Percentiles rank a stretch among this genome's conserved stretches.
phyloP scores from a whole-genome alignment of 352 stramenopile species.

The Phytophthora sp. region DNA sequence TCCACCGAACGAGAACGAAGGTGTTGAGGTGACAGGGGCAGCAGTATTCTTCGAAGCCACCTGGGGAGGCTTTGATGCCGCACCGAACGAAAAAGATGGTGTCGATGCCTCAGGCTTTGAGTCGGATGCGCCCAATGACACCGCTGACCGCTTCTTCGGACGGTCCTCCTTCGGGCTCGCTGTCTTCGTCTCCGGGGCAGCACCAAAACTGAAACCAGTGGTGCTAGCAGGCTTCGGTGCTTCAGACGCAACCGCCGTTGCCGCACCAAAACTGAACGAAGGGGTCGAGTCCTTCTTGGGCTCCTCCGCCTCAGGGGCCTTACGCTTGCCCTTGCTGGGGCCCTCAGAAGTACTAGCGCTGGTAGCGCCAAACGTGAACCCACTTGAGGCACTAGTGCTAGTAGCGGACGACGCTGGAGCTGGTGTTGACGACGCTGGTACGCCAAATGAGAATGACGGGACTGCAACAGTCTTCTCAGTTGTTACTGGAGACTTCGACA shows the following conservation, averaged over 20 bases:
- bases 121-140: slow-evolving; percentile 25
- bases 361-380: slow-evolving; percentile 30
- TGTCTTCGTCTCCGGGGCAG: slow-evolving; percentile 2
- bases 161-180: slow-evolving; percentile 25
- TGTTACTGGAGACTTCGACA: slow-evolving; percentile 8
- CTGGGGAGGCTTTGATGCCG: slow-evolving; percentile 14
- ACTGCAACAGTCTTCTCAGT: slow-evolving; percentile 6
- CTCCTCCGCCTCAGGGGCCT: slow-evolving; percentile 21
- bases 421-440: slow-evolving; percentile 2
- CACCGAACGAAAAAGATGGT: slow-evolving; percentile 38
- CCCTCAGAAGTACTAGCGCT: slow-evolving; percentile 6
- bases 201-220: slow-evolving; percentile 44
- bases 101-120: slow-evolving; percentile 28
- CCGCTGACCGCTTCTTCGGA: slow-evolving; percentile 31
- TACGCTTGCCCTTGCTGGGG: slow-evolving; percentile 30
- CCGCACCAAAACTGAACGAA: slow-evolving; percentile 31
- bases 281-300: slow-evolving; percentile 7
- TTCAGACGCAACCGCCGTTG: slow-evolving; percentile 1
- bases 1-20: slow-evolving; percentile 30
- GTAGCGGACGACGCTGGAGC: background rate
- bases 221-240: slow-evolving; percentile 10
- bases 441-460: slow-evolving; percentile 43
- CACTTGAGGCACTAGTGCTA: background rate
- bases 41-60: slow-evolving; percentile 30
- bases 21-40: slow-evolving; percentile 4